Conservation (phyloP, 345 rosid genomes). For the Litchi chinensis region DNA sequence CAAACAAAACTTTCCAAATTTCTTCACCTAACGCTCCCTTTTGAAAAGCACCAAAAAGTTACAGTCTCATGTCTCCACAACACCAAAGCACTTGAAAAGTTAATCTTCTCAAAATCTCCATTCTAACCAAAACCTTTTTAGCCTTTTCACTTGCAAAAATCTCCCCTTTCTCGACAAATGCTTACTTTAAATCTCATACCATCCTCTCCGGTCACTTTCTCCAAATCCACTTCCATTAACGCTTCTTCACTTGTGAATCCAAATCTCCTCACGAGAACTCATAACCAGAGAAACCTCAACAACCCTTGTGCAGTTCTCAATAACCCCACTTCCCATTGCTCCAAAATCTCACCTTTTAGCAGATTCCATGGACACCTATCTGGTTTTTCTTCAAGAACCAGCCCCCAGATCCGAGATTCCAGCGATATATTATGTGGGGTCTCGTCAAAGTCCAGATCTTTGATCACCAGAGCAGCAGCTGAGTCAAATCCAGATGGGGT, state of each 20-base stretch:
- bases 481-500: slow-evolving; percentile 48
- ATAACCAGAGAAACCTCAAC: slow-evolving; percentile 20
- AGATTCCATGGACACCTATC: slow-evolving; percentile 36
- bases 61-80: background rate
- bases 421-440: slow-evolving; percentile 29
- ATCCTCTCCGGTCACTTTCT: slow-evolving; percentile 46
- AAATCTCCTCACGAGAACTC: slow-evolving; percentile 41
- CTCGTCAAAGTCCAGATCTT: slow-evolving; percentile 41
- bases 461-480: slow-evolving; percentile 46
- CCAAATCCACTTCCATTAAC: slow-evolving; percentile 38
- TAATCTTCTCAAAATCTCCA: background rate
- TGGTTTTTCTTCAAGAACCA: slow-evolving; percentile 35
- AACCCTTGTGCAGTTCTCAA: slow-evolving; percentile 32
- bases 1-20: background rate
- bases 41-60: background rate
- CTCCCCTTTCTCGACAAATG: slow-evolving; percentile 37
- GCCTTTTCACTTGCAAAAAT: slow-evolving; percentile 22
- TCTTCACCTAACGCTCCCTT: slow-evolving; percentile 1
- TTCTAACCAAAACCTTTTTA: background rate
- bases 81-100: background rate
- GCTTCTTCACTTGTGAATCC: slow-evolving; percentile 34
- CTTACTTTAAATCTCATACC: slow-evolving; percentile 52
- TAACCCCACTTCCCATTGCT: slow-evolving; percentile 21
- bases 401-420: slow-evolving; percentile 42
- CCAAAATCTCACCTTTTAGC: slow-evolving; percentile 32